A percentile compares a stretch with the other conserved stretches of the same genome.
phyloP scores from a whole-genome alignment of 1,284 basidiomycete genomes.

The Microbotryomycetes sp. region DNA sequence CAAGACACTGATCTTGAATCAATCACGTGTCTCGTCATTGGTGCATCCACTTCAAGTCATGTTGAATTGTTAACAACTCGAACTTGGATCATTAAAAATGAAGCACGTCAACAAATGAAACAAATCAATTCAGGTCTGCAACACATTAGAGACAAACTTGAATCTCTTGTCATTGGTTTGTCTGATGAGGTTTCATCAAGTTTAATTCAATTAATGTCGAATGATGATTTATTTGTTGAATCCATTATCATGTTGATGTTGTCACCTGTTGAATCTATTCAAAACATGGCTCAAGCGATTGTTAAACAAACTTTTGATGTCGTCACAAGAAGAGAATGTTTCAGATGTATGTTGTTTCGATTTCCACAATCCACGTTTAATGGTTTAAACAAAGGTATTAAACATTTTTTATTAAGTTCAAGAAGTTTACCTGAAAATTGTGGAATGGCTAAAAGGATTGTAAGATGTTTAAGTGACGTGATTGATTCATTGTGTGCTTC shows the following conservation, averaged over 20 bases:
- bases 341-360: constrained; percentile 64
- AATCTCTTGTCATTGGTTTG: constrained; percentile 19
- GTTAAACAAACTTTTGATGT: constrained; percentile 76
- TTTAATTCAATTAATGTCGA: constrained; percentile 4
- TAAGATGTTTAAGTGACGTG: constrained; percentile 82
- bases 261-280: constrained; percentile 68
- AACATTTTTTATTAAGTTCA: constrained; percentile 59
- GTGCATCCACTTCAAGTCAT: constrained; percentile 57
- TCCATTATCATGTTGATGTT: constrained; percentile 61
- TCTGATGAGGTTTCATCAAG: constrained; percentile 19
- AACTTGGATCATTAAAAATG: constrained; percentile 42
- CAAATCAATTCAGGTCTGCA: constrained; percentile 26
- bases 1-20: constrained; percentile 55
- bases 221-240: constrained; percentile 9
- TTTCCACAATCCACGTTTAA: constrained; percentile 59
- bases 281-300: constrained; percentile 64
- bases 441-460: constrained; percentile 73
- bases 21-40: constrained; percentile 53
- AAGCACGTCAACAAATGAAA: constrained; percentile 33
- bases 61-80: constrained; percentile 55
- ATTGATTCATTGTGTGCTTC: constrained; percentile 74
- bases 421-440: constrained; percentile 70
- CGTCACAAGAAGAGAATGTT: constrained; percentile 76
- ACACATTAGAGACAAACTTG: constrained; percentile 11
- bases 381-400: constrained; percentile 61